phyloP scores from a whole-genome alignment of 305 asterid species.

The Fraxinus floribunda region DNA sequence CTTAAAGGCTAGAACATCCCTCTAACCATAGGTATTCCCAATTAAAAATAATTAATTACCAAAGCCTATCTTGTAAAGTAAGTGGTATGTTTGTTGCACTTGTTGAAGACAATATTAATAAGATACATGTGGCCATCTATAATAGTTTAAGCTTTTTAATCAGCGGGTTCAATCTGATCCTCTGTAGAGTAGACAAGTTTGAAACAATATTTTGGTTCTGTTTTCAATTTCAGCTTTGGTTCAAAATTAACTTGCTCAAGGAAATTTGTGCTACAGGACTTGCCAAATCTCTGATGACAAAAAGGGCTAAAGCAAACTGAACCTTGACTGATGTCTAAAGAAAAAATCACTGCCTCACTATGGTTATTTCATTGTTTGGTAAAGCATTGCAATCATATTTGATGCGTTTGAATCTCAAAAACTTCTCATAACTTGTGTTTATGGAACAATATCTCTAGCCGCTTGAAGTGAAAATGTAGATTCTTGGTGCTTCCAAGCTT shows the following conservation, averaged over 20 bases:
- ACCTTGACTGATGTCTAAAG: not conserved
- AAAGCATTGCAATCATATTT: not conserved
- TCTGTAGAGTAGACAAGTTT: not conserved
- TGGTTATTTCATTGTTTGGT: not conserved
- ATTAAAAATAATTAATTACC: not conserved
- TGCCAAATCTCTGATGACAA: not conserved
- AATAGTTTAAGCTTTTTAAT: not conserved
- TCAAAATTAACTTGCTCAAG: not conserved
- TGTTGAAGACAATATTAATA: not conserved
- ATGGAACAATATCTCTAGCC: not conserved
- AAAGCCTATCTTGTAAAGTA: not conserved
- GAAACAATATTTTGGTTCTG: not conserved
- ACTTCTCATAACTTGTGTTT: not conserved
- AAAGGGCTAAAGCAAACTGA: not conserved
- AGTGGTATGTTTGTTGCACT: not conserved
- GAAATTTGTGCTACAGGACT: too few species aligned
- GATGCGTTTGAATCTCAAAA: not conserved
- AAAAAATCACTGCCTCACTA: not conserved
- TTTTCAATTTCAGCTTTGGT: not conserved
- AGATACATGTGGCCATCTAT: not conserved
- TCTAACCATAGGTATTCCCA: not conserved
- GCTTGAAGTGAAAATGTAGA: not conserved
- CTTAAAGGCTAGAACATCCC: not conserved
- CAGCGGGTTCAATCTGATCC: not conserved
- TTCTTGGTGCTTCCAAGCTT: not conserved